Base-by-base conservation (phyloP, 768 basidiomycete species). In the Russula vinacea region DNA sequence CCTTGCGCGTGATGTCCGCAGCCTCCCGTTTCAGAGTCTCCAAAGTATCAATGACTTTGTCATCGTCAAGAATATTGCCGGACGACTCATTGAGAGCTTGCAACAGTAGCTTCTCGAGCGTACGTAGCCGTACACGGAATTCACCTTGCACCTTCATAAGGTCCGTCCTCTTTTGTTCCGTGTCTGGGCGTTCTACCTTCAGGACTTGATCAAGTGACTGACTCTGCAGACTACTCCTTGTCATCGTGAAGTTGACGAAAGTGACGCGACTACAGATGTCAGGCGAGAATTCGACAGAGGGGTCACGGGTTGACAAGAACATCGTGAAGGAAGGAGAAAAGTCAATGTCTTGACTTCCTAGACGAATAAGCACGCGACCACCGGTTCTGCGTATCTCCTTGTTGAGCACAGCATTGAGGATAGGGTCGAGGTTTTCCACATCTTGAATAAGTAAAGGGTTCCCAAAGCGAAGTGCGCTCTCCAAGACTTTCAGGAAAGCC, bases 261-360 rank as follows among this genome's bases (percentile, higher is more conserved):
- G 90, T 93, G 32, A 96, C 92, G 65, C 97, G 86, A 79, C 94
- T 96, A 80, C 96, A 98, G 70, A 99, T 95, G 74, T 99, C 97
- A 3, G 97, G 94, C 14, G 96, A 92, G 77, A 99, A 98, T 71
- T 98, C 94, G 66, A 97, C 90, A 0, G 96, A 96, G 2, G 97
- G 95, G 74, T 99, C 95, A 24, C 97, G 81, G 13, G 97, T 99
- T 2, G 96, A 92, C 50, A 99, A 81, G 85, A 99, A 99, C 93
- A 99, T 95, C 6, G 93, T 97, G 81, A 99, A 99, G n/a, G 97
- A 88, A 7, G 97, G 97, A 0, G 97, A 99, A 74, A 98, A 98
- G 74, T 99, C 97, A 74, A 99, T 98, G 69, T 99, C 97, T 78
- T 99, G 97, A 72, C 83, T 98, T 5, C 97, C 96, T 24, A 98